Evolutionary conservation across 1,284 basidiomycete species (phyloP), one percentile per base, ranked within the genome.

Genomic region (Xanthoconium separans): DNA sequence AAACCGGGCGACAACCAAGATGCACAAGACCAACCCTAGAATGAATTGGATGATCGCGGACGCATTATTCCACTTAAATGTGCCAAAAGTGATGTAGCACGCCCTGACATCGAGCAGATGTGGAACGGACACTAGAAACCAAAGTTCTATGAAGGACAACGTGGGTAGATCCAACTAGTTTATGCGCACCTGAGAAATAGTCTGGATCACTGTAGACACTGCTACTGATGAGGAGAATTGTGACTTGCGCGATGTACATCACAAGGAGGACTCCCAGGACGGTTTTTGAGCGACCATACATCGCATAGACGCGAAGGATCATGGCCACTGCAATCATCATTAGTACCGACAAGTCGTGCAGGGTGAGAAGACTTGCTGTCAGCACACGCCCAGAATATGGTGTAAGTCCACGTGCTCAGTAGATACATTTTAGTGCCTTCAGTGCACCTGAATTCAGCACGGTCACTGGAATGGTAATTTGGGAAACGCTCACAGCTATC

Each of bases 401-500:
- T 6, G 16, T 39, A 39, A 6, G 41, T 12, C 51, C 46, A 53
- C 24, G 4, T 33, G 7, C 8, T 8, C 10, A 50, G 18, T n/a
- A 43, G 3, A 18, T 18, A 44, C 0, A 37, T 9, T 33, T 16
- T 6, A 24, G 24, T 31, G 41, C 46, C 51, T 53, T 31, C 7
- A 12, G 18, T 8, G 11, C 16, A 24, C 37, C 15, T 4, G 16
- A 36, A 18, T 11, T 49, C 15, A 40, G 30, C 6, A 15, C 16
- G 8, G 18, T 24, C 29, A 11, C 6, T 1, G 11, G 9, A 34
- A 2, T 24, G 18, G 33, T 7, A 16, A 10, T 39, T 41, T 16
- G 6, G 34, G 24, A 24, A 27, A 31, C 3, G n/a, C 55, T 49
- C 15, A 56, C 55, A 56, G n/a, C 55, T 56, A 22, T 33, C 20